Evolutionary conservation across 345 rosid genomes (phyloP).

Genomic region (Nasturtium officinale): DNA sequence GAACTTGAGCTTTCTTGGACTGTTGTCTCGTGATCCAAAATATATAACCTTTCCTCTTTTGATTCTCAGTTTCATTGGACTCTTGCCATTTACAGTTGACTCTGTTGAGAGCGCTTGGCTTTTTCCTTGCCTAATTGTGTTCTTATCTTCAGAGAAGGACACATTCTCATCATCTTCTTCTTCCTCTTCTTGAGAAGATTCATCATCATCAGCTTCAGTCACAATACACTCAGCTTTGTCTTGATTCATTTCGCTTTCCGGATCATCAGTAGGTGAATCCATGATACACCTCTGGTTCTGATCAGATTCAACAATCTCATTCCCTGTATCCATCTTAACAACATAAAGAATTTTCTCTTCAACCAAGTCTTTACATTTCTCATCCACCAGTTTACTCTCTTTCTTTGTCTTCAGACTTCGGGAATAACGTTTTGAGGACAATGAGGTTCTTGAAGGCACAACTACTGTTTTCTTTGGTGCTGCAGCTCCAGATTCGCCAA

Average conservation of each 20-base stretch:
- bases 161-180: slow-evolving; percentile 36
- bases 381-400: slow-evolving; percentile 41
- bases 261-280: slow-evolving; percentile 43
- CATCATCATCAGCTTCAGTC: slow-evolving; percentile 54
- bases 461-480: slow-evolving; percentile 39
- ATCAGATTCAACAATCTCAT: slow-evolving; percentile 50
- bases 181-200: slow-evolving; percentile 42
- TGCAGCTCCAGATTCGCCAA: slow-evolving; percentile 26
- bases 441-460: slow-evolving; percentile 40
- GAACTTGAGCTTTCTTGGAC: slow-evolving; percentile 70
- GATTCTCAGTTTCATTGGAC: slow-evolving; percentile 53
- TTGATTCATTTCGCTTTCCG: slow-evolving; percentile 38
- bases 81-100: slow-evolving; percentile 30
- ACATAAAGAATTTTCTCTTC: slow-evolving; percentile 74
- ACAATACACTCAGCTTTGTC: slow-evolving; percentile 46
- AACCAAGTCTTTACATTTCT: slow-evolving; percentile 40
- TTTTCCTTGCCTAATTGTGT: slow-evolving; percentile 32
- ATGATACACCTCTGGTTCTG: slow-evolving; percentile 48
- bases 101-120: slow-evolving; percentile 36
- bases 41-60: slow-evolving; percentile 70
- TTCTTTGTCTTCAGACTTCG: slow-evolving; percentile 45
- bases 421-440: slow-evolving; percentile 39
- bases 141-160: slow-evolving; percentile 32
- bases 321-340: slow-evolving; percentile 56
- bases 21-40: slow-evolving; percentile 50